These are phyloP conservation scores for Plenodomus biglobosus DNA, from an alignment of 2,329 filamentous ascomycete genomes.

Conservation along the genomic window DNA sequence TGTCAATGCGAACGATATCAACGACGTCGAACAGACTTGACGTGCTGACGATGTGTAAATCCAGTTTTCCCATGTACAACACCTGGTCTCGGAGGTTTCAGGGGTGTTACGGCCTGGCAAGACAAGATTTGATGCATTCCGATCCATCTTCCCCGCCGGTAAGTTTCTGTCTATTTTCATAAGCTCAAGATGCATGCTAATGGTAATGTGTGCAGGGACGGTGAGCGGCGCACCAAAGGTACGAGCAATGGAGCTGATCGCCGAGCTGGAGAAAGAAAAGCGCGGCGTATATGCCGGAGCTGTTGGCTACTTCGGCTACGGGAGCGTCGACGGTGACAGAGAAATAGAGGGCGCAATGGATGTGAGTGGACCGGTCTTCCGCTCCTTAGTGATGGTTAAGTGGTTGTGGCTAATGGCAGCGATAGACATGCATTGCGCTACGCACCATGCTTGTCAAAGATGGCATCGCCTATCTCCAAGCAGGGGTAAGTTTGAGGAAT, in stretches of 20 bases:
- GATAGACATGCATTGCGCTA: conserved; percentile 65
- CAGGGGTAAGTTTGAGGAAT: conserved; percentile 67
- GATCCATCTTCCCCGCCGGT: conserved; percentile 94
- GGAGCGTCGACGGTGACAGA: conserved; percentile 63
- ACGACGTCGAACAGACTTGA: conserved; percentile 1
- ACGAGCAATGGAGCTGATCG: conserved; percentile 94
- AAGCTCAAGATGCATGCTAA: conserved; percentile 16
- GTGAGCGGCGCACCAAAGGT: conserved; percentile 96
- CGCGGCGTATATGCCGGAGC: conserved; percentile 93
- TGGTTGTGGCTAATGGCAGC: conserved; percentile 23
- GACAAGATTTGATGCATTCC: conserved; percentile 92
- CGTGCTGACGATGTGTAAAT: conserved; percentile 12
- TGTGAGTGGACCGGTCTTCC: conserved; percentile 31
- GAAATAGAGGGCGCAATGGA: conserved; percentile 86
- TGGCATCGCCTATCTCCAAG: conserved; percentile 86
- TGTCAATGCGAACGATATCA: conserved; percentile 1
- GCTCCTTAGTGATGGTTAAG: conserved; percentile 5
- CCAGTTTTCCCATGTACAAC: conserved; percentile 93
- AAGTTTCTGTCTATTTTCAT: conserved; percentile 14
- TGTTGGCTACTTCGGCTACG: conserved; percentile 94
- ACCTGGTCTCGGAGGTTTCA: conserved; percentile 93
- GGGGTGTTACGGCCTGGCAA: conserved; percentile 80
- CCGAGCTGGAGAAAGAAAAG: conserved; percentile 91
- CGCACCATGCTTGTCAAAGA: conserved; percentile 95
- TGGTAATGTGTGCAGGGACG: conserved; percentile 52